Conservation (phyloP, 371 early-diverging fungal genomes). For the Gilbertella persicaria region DNA sequence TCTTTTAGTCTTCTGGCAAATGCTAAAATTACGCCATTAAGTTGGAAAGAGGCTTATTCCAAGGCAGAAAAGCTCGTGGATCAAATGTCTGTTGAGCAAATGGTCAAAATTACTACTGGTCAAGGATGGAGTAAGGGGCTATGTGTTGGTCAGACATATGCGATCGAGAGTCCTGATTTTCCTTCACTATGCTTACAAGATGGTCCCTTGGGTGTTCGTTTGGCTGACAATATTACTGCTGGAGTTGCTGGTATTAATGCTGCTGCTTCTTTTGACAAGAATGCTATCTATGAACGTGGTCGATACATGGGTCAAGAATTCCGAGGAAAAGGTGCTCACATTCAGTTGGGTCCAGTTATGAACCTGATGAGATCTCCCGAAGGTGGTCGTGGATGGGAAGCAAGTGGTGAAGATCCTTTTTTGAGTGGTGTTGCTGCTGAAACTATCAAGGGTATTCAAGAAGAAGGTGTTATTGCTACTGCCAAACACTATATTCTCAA, state of each 20-base stretch:
- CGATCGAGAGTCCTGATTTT: slow-evolving; percentile 41
- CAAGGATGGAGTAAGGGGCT: slow-evolving; percentile 33
- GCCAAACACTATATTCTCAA: slow-evolving; percentile 52
- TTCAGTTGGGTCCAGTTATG: slow-evolving; percentile 50
- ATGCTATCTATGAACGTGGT: slow-evolving; percentile 47
- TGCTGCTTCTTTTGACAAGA: slow-evolving; percentile 55
- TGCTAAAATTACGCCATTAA: not conserved
- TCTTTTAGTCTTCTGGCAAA: not conserved
- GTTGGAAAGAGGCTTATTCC: slow-evolving; percentile 41
- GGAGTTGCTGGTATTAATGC: slow-evolving; percentile 57
- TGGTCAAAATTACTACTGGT: slow-evolving; percentile 48
- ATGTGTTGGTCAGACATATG: slow-evolving; percentile 54
- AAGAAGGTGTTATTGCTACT: slow-evolving; percentile 46
- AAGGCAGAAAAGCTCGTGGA: slow-evolving; percentile 33
- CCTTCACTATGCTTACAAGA: slow-evolving; percentile 61
- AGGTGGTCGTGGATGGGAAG: slow-evolving; percentile 66
- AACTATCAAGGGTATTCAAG: slow-evolving; percentile 38
- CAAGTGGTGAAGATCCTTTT: slow-evolving; percentile 61
- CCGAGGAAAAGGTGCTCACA: slow-evolving; percentile 49
- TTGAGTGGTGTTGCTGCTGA: slow-evolving; percentile 40
- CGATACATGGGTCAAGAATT: slow-evolving; percentile 53
- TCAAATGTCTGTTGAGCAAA: slow-evolving; percentile 39
- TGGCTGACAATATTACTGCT: slow-evolving; percentile 34
- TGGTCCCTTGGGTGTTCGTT: slow-evolving; percentile 51
- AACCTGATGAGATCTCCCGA: no score